Evolutionary conservation across 768 basidiomycete genomes (phyloP), one percentile per base, ranked within the genome.

Genomic region (Psilocybe subaeruginosa): DNA sequence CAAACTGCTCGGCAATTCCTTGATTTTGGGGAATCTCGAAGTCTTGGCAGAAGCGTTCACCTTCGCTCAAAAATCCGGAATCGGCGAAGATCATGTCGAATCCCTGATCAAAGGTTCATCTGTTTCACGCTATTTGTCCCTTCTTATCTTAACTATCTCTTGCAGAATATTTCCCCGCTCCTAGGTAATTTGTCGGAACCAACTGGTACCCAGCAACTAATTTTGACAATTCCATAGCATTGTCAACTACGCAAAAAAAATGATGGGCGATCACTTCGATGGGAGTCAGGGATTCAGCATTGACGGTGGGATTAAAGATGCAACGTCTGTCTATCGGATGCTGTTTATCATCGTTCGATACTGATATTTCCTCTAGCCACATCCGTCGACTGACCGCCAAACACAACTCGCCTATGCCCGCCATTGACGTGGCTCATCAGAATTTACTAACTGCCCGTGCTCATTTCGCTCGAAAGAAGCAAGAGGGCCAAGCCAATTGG

Each of bases 301-400:
- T 52, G 88, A 92, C 49, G 91, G 91, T n/a, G 95, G 93, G 16
- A 86, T 97, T 68, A 94, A 94, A 69, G 94, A 95, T 69, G 89
- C 92, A 0, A 74, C 83, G 82, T 88, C 17, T 8, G 56, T 49
- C 56, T 12, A 17, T 17, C 6, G 9, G 27, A 6, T 49, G 27
- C 27, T 12, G 4, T n/a, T 19, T 27, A 16, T 8, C 14, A 19
- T 12, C 19, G 1, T 17, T 47, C n/a, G 7, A 12, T 9, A 14
- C 33, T 57, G 69, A 48, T 82, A 2, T 19, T 23, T 5, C 16
- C 30, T 56, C 31, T 43, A 85, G 85, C 29, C 89, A 90, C 70
- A 87, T 95, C 56, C 88, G 90, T 58, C 82, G 81, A 52, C 79
- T 95, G 8, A 85, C 87, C 0, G 80, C 85, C 7, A 84, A 88